Evolutionary conservation across 768 basidiomycete species (phyloP), one percentile per base, ranked within the genome.

Genomic region (Pholiota molesta): DNA sequence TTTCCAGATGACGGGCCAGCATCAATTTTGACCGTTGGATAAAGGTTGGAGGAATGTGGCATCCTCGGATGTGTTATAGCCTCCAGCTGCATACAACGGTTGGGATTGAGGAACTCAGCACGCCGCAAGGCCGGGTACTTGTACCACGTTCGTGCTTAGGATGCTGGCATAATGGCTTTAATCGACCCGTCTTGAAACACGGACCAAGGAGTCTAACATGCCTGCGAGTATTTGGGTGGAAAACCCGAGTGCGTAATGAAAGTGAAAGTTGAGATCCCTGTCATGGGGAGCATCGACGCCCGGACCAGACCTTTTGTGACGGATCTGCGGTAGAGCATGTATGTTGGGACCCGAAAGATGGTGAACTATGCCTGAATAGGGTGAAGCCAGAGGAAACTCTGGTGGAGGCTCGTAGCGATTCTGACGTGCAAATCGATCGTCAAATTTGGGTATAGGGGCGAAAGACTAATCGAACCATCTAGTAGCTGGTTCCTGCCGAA

Each of bases 341-440:
- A 86, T 87, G 89, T 86, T 89, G 86, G 87, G 88, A 89, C 87
- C 89, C 86, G 87, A 90, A 90, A 89, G 87, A 90, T 90, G 88
- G 88, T 90, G 88, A 90, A 90, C 87, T 90, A 90, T 90, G 87
- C 77, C 77, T 89, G 88, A 87, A 86, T 88, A 90, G 88, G 88
- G 88, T 83, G 87, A 90, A 91, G 90, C 89, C 90, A 92, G 90
- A 89, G 91, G 89, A 92, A 92, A 92, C 91, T 90, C 90, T 91
- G 90, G 89, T 92, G 90, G 90, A 91, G 88, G 90, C 88, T 90
- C 86, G 87, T 89, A 92, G 91, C 89, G 86, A 88, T 92, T 91
- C 91, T 92, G 91, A 91, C 88, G 88, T 92, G 91, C 91, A 92
- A 92, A 92, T 92, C 89, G 87, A 91, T 92, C 87, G 90, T 91